These are phyloP conservation scores for Arabidopsis lyrata DNA, from an alignment of 441 rosid genomes.

Conservation along the genomic window DNA sequence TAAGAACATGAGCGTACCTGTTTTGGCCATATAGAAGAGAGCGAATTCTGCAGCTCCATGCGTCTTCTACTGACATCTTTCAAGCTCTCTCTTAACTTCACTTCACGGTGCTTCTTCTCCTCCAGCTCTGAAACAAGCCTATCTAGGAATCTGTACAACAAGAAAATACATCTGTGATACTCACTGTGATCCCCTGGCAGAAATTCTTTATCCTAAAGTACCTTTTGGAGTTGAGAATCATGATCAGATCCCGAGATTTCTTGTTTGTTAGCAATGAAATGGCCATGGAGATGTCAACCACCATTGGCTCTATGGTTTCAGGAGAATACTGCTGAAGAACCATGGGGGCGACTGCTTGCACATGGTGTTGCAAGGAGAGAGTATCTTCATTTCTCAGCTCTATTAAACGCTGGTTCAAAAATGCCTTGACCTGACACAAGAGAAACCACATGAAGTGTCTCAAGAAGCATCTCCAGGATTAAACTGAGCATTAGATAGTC, in stretches of 20 bases:
- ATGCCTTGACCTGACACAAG: slow-evolving; percentile 79
- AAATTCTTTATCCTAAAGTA: slow-evolving; percentile 36
- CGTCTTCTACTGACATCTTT: slow-evolving; percentile 69
- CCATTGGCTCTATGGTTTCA: slow-evolving; percentile 79
- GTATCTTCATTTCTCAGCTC: slow-evolving; percentile 84
- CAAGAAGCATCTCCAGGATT: slow-evolving; percentile 22
- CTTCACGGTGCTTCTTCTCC: slow-evolving; percentile 88
- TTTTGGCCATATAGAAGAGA: slow-evolving; percentile 95
- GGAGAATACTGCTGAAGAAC: slow-evolving; percentile 90
- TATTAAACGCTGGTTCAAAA: slow-evolving; percentile 75
- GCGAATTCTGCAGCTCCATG: slow-evolving; percentile 92
- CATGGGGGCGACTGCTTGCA: slow-evolving; percentile 91
- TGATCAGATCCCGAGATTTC: slow-evolving; percentile 85
- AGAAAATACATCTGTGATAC: slow-evolving; percentile 6
- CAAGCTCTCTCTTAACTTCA: slow-evolving; percentile 81
- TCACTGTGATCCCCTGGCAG: slow-evolving; percentile 2
- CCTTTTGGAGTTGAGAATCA: slow-evolving; percentile 98
- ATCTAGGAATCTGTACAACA: slow-evolving; percentile 77
- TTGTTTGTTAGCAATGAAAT: slow-evolving; percentile 81
- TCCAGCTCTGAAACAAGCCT: slow-evolving; percentile 84
- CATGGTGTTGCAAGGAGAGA: slow-evolving; percentile 89
- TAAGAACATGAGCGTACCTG: slow-evolving; percentile 58
- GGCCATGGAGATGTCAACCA: slow-evolving; percentile 65
- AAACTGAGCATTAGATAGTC: neutral
- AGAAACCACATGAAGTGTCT: slow-evolving; percentile 34